Evolutionary conservation across 1,284 basidiomycete species (phyloP), one percentile per base, ranked within the genome.

Genomic region (Ceratorhiza oryzae-sativae): DNA sequence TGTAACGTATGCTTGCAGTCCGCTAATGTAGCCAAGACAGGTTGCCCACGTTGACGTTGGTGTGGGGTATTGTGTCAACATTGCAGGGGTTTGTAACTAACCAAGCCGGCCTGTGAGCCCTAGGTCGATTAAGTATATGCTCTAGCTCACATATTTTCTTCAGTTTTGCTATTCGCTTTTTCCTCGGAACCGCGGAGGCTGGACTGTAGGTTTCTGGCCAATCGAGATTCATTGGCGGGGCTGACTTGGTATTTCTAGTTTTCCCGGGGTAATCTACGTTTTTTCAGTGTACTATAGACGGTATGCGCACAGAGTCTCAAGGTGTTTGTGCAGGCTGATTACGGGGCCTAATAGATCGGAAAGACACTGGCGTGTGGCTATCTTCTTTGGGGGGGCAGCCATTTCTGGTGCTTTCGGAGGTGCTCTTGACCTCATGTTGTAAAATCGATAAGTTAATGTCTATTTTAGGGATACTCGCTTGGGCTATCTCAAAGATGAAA

Each of bases 251-350:
- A n/a, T 4, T n/a, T 36, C 8, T 58, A 73, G 78, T 1, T 88
- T 88, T 76, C 87, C 87, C 3, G 88, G 87, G n/a, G 82, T 84
- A 1, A 82, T 88, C 13, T 89, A 85, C 75, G 77, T 88, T 1
- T 88, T 90, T 76, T 87, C 86, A 10, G 83, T 87, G 25, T 90
- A 87, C 75, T 90, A 90, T 76, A 79, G 83, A 71, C 78, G 83
- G 86, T 80, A 76, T 76, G n/a, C n/a, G n/a, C n/a, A n/a, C n/a
- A n/a, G n/a, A n/a, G n/a, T n/a, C n/a, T n/a, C n/a, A n/a, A n/a
- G n/a, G n/a, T n/a, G n/a, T n/a, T n/a, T n/a, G n/a, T n/a, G n/a
- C n/a, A n/a, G n/a, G n/a, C n/a, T n/a, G n/a, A n/a, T n/a, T n/a
- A n/a, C n/a, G n/a, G n/a, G n/a, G n/a, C n/a, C n/a, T n/a, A n/a